phyloP scores from a whole-genome alignment of 2,329 filamentous ascomycete genomes.

The Penicillium vulpinum region DNA sequence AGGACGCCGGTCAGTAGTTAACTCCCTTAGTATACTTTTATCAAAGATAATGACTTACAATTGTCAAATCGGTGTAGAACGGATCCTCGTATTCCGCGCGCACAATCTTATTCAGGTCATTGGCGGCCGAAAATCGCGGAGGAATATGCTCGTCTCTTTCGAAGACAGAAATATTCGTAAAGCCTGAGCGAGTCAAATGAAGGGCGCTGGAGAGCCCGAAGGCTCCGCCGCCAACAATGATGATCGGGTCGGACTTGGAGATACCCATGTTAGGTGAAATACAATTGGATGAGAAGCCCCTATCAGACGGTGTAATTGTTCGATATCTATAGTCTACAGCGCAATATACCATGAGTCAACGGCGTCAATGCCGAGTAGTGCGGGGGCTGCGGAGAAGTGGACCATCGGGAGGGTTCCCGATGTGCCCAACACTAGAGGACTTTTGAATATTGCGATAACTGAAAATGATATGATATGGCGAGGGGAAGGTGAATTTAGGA shows the following conservation, averaged over 20 bases:
- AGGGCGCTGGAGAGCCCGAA: conserved; percentile 55
- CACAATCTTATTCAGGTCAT: conserved; percentile 64
- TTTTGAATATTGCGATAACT: neutral
- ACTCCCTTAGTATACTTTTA: neutral
- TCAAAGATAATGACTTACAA: conserved; percentile 39
- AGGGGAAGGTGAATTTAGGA: too few relatives aligned
- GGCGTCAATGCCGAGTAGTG: conserved; percentile 3
- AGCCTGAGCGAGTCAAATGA: conserved; percentile 48
- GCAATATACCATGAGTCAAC: neutral
- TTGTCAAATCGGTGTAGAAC: conserved; percentile 57
- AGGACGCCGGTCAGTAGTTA: neutral
- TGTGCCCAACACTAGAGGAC: too few relatives aligned
- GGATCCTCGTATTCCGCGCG: conserved; percentile 60
- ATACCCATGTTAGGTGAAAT: conserved; percentile 17
- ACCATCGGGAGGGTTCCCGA: conserved; percentile 16
- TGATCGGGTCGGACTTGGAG: conserved; percentile 26
- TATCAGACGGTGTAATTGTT: neutral
- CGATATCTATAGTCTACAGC: conserved; percentile 11
- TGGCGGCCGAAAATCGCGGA: conserved; percentile 55
- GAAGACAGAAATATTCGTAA: conserved; percentile 51
- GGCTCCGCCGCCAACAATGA: conserved; percentile 49
- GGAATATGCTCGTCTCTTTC: conserved; percentile 50
- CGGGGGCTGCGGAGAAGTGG: conserved; percentile 6
- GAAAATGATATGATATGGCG: neutral
- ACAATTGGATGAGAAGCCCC: neutral